A percentile compares a stretch with the other conserved stretches of the same genome.
phyloP scores from a whole-genome alignment of 2,329 filamentous ascomycete species.

The Ascochyta viciae-villosae region DNA sequence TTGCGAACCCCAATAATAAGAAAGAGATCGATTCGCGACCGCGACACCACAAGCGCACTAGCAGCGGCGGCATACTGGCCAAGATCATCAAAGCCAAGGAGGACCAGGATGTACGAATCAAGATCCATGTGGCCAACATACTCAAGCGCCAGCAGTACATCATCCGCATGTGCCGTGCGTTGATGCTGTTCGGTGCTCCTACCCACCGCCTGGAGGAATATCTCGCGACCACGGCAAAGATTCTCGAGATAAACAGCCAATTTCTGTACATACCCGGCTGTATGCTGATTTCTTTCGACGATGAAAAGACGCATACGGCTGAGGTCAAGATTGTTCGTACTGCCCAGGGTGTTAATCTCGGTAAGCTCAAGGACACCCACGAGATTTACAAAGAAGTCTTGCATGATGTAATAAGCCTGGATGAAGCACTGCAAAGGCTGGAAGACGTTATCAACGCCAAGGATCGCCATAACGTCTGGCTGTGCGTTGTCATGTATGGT shows the following conservation, averaged over 20 bases:
- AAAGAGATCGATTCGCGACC: constrained; percentile 22
- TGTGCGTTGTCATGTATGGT: constrained; percentile 71
- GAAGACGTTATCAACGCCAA: constrained; percentile 66
- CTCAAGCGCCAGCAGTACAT: constrained; percentile 83
- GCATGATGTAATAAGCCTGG: constrained; percentile 73
- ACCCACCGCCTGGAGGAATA: constrained; percentile 92
- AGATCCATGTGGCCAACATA: constrained; percentile 69
- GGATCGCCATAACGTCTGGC: constrained; percentile 59
- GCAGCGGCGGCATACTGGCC: constrained; percentile 32
- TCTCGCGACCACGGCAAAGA: constrained; percentile 82
- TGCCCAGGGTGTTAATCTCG: constrained; percentile 73
- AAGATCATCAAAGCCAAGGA: constrained; percentile 40
- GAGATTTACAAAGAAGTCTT: constrained; percentile 81
- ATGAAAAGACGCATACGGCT: constrained; percentile 73
- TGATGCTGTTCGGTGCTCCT: constrained; percentile 90
- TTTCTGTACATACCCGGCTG: constrained; percentile 89
- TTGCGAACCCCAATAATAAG: constrained; percentile 39
- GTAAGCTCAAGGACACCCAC: constrained; percentile 75
- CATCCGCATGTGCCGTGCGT: constrained; percentile 80
- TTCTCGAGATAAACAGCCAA: constrained; percentile 84
- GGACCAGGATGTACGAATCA: constrained; percentile 63
- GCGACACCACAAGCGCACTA: constrained; percentile 29
- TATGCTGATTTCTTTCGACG: constrained; percentile 91
- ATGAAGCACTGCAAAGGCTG: constrained; percentile 70
- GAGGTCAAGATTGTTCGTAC: constrained; percentile 78